Percentiles rank a stretch among this genome's conserved stretches.
phyloP scores from a whole-genome alignment of 176 grass and related monocot genomes.

The Avena insularis region DNA sequence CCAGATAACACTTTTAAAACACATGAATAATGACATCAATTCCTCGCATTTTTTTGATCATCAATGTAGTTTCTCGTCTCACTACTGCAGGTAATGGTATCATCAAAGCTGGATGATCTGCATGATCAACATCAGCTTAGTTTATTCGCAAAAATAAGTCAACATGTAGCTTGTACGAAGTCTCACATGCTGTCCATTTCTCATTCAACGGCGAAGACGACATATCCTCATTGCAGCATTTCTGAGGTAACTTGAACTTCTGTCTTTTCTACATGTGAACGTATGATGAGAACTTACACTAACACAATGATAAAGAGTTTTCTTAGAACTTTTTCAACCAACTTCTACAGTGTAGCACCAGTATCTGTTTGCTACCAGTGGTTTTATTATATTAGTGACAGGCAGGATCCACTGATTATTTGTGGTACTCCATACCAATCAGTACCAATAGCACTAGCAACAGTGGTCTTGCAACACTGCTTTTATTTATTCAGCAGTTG shows the following conservation, averaged over 20 bases:
- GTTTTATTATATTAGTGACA: neutral
- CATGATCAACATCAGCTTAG: constrained; percentile 49
- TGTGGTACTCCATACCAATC: constrained; percentile 24
- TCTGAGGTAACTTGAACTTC: constrained; percentile 55
- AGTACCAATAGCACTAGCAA: constrained; percentile 5
- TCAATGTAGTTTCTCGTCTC: neutral
- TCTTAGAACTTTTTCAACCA: neutral
- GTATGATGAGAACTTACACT: neutral
- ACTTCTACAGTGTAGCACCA: neutral
- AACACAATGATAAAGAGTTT: neutral
- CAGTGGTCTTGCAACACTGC: constrained; percentile 2
- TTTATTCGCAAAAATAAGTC: constrained; percentile 61
- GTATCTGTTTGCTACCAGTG: neutral
- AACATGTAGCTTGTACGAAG: constrained; percentile 53
- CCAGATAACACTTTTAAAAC: neutral
- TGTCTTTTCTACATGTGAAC: neutral
- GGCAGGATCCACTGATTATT: constrained; percentile 17
- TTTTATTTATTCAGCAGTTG: too few species aligned
- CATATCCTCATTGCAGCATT: constrained; percentile 50
- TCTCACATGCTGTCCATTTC: constrained; percentile 65
- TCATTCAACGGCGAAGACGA: constrained; percentile 40
- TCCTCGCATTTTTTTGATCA: neutral
- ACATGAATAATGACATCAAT: neutral
- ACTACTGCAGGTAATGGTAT: constrained; percentile 70
- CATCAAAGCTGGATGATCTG: constrained; percentile 72